Evolutionary conservation across 257 asterid genomes (phyloP).

Genomic region (Scutellaria minor): DNA sequence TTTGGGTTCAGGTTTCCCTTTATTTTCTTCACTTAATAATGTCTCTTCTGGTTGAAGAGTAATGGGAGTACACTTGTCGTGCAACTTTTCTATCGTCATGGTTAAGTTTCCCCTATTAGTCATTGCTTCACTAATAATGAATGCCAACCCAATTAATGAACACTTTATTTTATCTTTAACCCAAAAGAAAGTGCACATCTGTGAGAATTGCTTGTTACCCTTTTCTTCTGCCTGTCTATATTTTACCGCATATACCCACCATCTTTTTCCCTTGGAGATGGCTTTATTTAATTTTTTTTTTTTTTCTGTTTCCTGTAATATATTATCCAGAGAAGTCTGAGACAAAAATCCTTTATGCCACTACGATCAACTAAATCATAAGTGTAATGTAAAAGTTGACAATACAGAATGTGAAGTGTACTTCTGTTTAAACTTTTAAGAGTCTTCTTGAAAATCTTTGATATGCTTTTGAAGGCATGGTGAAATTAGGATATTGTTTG

Average conservation of each 20-base stretch:
- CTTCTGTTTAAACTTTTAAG: background rate
- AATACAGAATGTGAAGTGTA: background rate
- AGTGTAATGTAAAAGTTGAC: background rate
- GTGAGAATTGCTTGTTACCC: constrained; percentile 1
- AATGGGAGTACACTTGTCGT: background rate
- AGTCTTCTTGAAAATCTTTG: background rate
- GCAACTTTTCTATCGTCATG: background rate
- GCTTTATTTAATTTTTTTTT: background rate
- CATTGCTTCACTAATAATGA: background rate
- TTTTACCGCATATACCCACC: background rate
- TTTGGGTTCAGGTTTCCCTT: constrained; percentile 69
- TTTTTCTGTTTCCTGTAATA: constrained; percentile 14
- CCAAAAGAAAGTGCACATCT: background rate
- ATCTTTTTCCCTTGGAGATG: constrained; percentile 10
- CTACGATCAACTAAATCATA: background rate
- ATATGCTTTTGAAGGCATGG: constrained; percentile 4
- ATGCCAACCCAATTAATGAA: background rate
- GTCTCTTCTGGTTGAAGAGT: constrained; percentile 13
- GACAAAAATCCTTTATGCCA: background rate
- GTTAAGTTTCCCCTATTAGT: background rate
- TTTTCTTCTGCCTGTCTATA: constrained; percentile 17
- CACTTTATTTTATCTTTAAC: constrained; percentile 4
- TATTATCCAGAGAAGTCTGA: background rate
- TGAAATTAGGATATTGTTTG: constrained; percentile 12
- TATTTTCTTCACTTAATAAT: constrained; percentile 12